Evolutionary conservation across 352 stramenopile genomes (phyloP), one percentile per base, ranked within the genome.

Genomic region (Thalassiosira oceanica): DNA sequence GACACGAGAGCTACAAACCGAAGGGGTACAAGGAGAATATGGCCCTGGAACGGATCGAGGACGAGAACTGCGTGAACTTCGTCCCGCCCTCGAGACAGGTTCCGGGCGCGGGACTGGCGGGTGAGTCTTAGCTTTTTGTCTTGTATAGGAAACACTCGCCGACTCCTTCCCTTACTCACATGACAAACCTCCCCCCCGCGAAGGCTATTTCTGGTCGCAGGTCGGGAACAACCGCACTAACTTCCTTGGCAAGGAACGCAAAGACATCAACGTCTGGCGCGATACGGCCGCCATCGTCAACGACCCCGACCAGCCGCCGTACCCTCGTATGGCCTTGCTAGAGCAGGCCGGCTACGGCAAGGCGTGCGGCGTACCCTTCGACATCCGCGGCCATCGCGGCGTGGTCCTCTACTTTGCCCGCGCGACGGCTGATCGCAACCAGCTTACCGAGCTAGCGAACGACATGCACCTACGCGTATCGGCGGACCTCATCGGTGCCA

Each of bases 401-500:
- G 37, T 78, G 24, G 61, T 78, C 0, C 1, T 78, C 16, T 78
- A 64, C 29, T 51, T 69, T 21, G 61, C 54, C 24, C 16, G 45
- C 21, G 16, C 29, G 1, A 48, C 13, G 16, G 48, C 44, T n/a
- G 33, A 69, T 56, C 1, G 45, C n/a, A 26, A 33, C 10, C 33
- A 33, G 28, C 29, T 78, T 1, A 16, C 39, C 1, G 23, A 54
- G 13, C 4, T 26, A 11, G 35, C 36, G 1, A 79, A 79, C 46
- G 45, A 61, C 27, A 3, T 20, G 3, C 71, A 70, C 41, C 55
- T 79, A 6, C 15, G 5, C 23, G 16, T 42, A 11, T 26, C 62
- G 13, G 44, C 68, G 13, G 31, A 60, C 1, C 37, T 74, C 7
- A 79, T 79, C 48, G 68, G 68, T 27, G 23, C 58, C 11, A 45